Conservation (phyloP, 108 stramenopile species). For the Cyclotella sp. region DNA sequence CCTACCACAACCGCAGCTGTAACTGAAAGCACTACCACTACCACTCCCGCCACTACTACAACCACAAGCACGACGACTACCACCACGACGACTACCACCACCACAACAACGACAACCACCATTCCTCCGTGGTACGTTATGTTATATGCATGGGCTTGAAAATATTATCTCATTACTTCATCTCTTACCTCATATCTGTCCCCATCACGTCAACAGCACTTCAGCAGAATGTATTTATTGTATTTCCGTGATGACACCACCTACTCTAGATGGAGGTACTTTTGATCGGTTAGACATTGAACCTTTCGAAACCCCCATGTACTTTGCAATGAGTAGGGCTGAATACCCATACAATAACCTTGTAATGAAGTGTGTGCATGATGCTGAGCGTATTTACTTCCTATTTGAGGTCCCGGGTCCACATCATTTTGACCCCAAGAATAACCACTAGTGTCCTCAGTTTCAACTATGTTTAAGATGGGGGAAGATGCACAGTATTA, state of each 20-base stretch:
- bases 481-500: conserved; percentile 22
- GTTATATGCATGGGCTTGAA: too few relatives aligned
- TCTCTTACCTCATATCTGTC: too few relatives aligned
- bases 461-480: conserved; percentile 43
- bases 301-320: conserved; percentile 1
- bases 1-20: too few relatives aligned
- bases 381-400: conserved; percentile 36
- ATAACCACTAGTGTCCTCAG: conserved; percentile 26
- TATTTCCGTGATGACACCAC: neutral
- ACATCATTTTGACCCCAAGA: conserved; percentile 17
- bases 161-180: too few relatives aligned
- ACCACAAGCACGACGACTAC: too few relatives aligned
- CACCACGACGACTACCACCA: too few relatives aligned
- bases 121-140: too few relatives aligned
- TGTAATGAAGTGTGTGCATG: conserved; percentile 25
- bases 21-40: too few relatives aligned
- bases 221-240: neutral
- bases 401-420: conserved; percentile 31
- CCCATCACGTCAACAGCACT: neutral
- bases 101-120: too few relatives aligned
- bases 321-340: neutral
- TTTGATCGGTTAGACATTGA: conserved; percentile 16
- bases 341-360: conserved; percentile 14
- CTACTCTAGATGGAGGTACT: conserved; percentile 12
- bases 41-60: too few relatives aligned